A percentile compares a stretch with the other conserved stretches of the same genome.
Conservation (phyloP, 306 rosid genomes). For the Benincasa hispida region DNA sequence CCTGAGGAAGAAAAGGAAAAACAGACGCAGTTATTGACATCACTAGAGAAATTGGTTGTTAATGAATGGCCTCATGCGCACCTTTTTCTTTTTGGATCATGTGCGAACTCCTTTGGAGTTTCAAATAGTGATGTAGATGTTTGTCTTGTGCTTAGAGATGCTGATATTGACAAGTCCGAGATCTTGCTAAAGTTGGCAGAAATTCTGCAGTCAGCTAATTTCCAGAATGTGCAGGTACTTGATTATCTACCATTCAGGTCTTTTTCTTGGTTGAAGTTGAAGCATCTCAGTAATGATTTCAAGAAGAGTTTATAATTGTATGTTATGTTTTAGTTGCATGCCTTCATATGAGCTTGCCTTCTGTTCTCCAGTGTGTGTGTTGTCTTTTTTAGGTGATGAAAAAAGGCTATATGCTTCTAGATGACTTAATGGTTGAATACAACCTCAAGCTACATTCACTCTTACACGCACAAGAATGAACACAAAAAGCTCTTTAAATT, state of each 20-base stretch:
- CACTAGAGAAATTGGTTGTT: conserved; percentile 52
- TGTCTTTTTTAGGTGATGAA: background rate
- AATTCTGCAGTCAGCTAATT: conserved; percentile 61
- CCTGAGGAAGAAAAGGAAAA: conserved; percentile 78
- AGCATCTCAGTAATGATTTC: background rate
- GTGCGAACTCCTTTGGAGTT: conserved; percentile 91
- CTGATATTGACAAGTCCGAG: conserved; percentile 65
- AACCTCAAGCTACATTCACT: background rate
- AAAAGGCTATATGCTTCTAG: background rate
- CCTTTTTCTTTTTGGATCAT: conserved; percentile 83
- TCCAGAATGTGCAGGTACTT: conserved; percentile 88
- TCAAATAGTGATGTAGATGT: conserved; percentile 90
- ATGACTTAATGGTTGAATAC: background rate
- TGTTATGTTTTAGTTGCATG: background rate
- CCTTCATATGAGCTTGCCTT: background rate
- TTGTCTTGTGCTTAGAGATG: conserved; percentile 71
- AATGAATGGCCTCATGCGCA: conserved; percentile 78
- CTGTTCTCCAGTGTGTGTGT: background rate
- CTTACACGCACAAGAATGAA: background rate
- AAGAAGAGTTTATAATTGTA: background rate
- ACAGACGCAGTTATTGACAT: conserved; percentile 52
- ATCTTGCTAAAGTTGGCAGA: conserved; percentile 68
- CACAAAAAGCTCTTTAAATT: background rate
- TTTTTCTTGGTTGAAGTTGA: background rate
- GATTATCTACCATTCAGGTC: conserved; percentile 7